These are phyloP conservation scores for Synchytrium microbalum DNA, from an alignment of 371 early-diverging fungal species.

Conservation along the genomic window DNA sequence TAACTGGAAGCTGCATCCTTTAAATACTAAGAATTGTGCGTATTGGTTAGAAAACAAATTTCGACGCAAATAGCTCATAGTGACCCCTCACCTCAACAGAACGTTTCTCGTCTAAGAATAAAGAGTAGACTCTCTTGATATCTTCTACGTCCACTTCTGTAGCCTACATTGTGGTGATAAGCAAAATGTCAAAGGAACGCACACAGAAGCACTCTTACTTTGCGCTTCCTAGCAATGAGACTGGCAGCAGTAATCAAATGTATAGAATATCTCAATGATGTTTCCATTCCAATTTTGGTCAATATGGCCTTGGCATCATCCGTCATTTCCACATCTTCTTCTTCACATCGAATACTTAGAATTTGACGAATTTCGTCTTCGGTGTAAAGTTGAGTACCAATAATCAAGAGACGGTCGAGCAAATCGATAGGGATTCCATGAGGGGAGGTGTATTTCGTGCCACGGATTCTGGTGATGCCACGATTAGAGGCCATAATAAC, in stretches of 20 bases:
- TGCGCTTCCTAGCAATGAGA: constrained; percentile 82
- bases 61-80: no score
- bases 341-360: constrained; percentile 83
- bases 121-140: constrained; percentile 82
- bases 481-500: constrained; percentile 98
- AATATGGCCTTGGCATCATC: constrained; percentile 84
- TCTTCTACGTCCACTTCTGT: constrained; percentile 83
- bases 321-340: constrained; percentile 95
- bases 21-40: neutral
- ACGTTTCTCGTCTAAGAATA: constrained; percentile 94
- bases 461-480: constrained; percentile 89
- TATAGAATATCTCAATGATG: constrained; percentile 94
- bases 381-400: constrained; percentile 78
- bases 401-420: constrained; percentile 89
- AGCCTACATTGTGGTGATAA: constrained; percentile 36
- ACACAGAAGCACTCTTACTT: constrained; percentile 35
- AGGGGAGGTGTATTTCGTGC: constrained; percentile 84
- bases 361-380: constrained; percentile 87
- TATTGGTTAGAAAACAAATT: neutral
- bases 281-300: constrained; percentile 84
- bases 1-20: neutral
- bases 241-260: constrained; percentile 92
- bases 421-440: constrained; percentile 98
- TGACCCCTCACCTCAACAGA: constrained; percentile 60
- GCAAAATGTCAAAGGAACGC: neutral